These are phyloP conservation scores for Solanum hybrid DNA, from an alignment of 305 asterid species.

Conservation along the genomic window DNA sequence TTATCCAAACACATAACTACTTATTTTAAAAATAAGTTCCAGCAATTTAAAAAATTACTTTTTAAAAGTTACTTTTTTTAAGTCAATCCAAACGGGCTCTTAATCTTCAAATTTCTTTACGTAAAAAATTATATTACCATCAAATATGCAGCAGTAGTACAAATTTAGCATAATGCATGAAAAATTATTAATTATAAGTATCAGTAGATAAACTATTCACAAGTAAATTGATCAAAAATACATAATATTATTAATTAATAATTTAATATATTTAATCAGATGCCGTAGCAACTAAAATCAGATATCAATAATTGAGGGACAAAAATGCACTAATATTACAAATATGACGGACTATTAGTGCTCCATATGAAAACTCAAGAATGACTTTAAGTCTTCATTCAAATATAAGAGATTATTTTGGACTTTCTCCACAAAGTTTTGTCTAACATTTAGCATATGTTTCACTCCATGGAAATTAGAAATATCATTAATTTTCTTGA, in stretches of 20 bases:
- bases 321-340: background rate
- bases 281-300: background rate
- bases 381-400: no score
- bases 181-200: no score
- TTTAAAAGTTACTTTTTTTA: no score
- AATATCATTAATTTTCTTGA: background rate
- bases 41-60: no score
- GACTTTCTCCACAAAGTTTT: background rate
- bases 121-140: background rate
- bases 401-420: background rate
- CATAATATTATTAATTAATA: background rate
- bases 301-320: background rate
- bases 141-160: background rate
- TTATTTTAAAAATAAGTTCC: no score
- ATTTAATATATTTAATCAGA: background rate
- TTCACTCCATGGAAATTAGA: background rate
- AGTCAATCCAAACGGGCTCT: no score
- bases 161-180: background rate
- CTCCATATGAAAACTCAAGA: no score
- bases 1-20: no score
- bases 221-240: background rate
- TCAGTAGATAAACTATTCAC: background rate
- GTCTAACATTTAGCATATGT: background rate
- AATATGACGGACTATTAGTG: no score
- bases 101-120: rapidly evolving